Base-by-base conservation (phyloP, 441 rosid genomes). In the Syzygium malaccense region DNA sequence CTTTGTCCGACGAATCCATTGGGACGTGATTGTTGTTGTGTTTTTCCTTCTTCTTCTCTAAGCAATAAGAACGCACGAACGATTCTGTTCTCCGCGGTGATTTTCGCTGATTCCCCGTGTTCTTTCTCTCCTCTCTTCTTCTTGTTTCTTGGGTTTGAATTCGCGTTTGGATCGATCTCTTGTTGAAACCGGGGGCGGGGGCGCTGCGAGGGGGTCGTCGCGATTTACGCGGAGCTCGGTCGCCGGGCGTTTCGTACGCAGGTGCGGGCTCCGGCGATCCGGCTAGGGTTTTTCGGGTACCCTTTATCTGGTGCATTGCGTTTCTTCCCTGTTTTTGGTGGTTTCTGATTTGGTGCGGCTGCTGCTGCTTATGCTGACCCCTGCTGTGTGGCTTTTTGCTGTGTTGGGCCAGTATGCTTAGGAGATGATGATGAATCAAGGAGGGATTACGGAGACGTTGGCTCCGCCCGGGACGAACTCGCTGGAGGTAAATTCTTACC, bases 401-500 rank as follows among this genome's bases (percentile, higher is more conserved):
- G 32, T 79, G 88, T 78, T 78, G 58, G 12, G 60, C 33, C 45
- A 89, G 88, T 54, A 66, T 75, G 89, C 83, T 60, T 23, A 71
- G 93, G 94, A 83, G 86, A 92, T 89, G 93, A 92, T 89, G 93
- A 98, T 98, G 99, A 97, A 94, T 94, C 98, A 94, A 92, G 96
- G 94, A 93, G 95, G 89, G 55, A 94, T 93, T 86, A 89, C 95
- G 33, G 97, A 96, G 91, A 88, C 94, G 85, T 86, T 93, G 71
- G 93, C 95, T 90, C 88, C 96, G n/a, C 90, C 91, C 54, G 98
- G 96, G 89, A 93, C 97, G 57, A 95, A 91, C 90, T 91, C 96
- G 60, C 92, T 92, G 75, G 97, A 98, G 98, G 99, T 98, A 88
- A 88, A 87, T 49, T 18, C 15, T 84, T 56, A 37, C 86, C n/a